A percentile compares a stretch with the other conserved stretches of the same genome.
Conservation (phyloP, 2,329 filamentous ascomycete genomes). For the Hysterium pulicare region DNA sequence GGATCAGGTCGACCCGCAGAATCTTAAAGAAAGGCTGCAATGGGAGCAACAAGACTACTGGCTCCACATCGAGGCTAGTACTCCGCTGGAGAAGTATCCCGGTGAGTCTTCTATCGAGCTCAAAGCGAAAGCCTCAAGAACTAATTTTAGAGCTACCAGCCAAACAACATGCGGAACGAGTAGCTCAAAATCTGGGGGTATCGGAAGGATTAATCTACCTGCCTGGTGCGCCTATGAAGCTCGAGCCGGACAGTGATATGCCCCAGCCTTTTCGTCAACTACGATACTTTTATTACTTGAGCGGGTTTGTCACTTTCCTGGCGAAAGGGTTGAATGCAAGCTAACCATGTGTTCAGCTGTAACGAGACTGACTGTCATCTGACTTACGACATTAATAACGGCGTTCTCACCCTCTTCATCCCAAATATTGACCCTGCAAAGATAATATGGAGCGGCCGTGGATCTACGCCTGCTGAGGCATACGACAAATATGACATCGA, state of each 20-base stretch:
- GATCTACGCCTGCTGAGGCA: slow-evolving; percentile 60
- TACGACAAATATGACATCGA: slow-evolving; percentile 65
- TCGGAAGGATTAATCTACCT: slow-evolving; percentile 54
- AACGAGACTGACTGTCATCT: slow-evolving; percentile 54
- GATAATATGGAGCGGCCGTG: slow-evolving; percentile 62
- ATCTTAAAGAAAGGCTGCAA: slow-evolving; percentile 25
- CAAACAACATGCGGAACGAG: slow-evolving; percentile 39
- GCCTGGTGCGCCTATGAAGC: slow-evolving; percentile 47
- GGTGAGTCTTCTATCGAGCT: slow-evolving; percentile 29
- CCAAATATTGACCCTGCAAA: slow-evolving; percentile 62
- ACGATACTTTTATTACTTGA: slow-evolving; percentile 62
- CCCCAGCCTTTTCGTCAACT: slow-evolving; percentile 55
- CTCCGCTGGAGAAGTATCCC: slow-evolving; percentile 38
- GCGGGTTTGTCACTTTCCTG: slow-evolving; percentile 40
- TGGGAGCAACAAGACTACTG: slow-evolving; percentile 30
- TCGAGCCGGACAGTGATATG: slow-evolving; percentile 59
- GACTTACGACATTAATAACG: slow-evolving; percentile 56
- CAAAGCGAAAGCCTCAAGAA: no score
- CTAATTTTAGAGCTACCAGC: slow-evolving; percentile 18
- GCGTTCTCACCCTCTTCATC: slow-evolving; percentile 69
- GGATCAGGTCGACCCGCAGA: slow-evolving; percentile 18
- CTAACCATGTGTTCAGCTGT: slow-evolving; percentile 24
- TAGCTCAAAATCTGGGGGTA: slow-evolving; percentile 33
- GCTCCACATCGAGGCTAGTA: slow-evolving; percentile 32
- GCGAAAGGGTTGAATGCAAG: no score